Evolutionary conservation across 2,329 filamentous ascomycete genomes (phyloP).

Genomic region (Curvularia lunata): DNA sequence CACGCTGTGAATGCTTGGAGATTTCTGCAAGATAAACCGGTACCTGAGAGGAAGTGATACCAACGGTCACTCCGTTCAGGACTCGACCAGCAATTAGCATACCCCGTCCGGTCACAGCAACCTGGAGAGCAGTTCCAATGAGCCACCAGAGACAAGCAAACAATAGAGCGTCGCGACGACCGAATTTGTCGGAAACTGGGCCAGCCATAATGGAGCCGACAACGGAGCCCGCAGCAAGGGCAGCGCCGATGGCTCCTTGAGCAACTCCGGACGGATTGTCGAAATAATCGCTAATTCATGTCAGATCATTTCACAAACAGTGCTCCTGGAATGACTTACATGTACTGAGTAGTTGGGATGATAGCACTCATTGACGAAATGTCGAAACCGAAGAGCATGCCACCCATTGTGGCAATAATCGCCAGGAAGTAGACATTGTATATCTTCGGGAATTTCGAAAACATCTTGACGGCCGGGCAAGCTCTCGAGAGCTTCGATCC

Average conservation of each 20-base stretch:
- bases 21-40: constrained; percentile 73
- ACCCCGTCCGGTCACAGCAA: constrained; percentile 67
- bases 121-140: constrained; percentile 67
- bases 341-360: constrained; percentile 23
- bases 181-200: constrained; percentile 63
- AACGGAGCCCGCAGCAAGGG: constrained; percentile 74
- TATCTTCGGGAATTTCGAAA: constrained; percentile 55
- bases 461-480: constrained; percentile 31
- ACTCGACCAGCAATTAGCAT: constrained; percentile 76
- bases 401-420: constrained; percentile 66
- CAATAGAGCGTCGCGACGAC: constrained; percentile 61
- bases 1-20: constrained; percentile 64
- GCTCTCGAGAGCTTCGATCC: constrained; percentile 17
- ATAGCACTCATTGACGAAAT: constrained; percentile 73
- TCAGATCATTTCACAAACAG: not conserved
- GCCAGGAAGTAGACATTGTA: constrained; percentile 66
- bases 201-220: constrained; percentile 67
- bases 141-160: constrained; percentile 61
- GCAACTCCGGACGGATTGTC: constrained; percentile 56
- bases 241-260: constrained; percentile 59
- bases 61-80: constrained; percentile 75
- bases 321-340: constrained; percentile 11
- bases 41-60: constrained; percentile 73
- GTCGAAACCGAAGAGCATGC: constrained; percentile 78
- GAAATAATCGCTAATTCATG: constrained; percentile 52